Evolutionary conservation across 2,329 filamentous ascomycete genomes (phyloP), one percentile per base, ranked within the genome.

Genomic region (Penicillium crustosum): DNA sequence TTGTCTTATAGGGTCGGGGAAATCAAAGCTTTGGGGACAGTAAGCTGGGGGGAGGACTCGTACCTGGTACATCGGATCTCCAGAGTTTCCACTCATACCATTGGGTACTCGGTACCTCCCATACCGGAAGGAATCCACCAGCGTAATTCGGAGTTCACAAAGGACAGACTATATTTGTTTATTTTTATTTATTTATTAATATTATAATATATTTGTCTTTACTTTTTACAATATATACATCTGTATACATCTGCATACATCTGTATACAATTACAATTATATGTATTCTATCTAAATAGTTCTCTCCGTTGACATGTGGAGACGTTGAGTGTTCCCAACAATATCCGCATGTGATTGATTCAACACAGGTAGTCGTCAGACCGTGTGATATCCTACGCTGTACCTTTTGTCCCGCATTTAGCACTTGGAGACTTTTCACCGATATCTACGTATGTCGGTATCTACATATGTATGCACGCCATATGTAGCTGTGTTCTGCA

Each of bases 291-390:
- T 17, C 17, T 19, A 31, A 31, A 13, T 2, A 9, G 8, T 15
- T 15, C 1, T 42, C 9, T n/a, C 5, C 12, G 23, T 35, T 48
- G 13, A 23, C 45, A 48, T 36, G 45, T 48, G 45, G 62, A 53
- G 64, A 59, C 57, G 65, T 66, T 66, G 66, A 66, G 60, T 38
- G 27, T 25, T 41, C 65, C 64, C 65, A 67, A 67, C 65, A 67
- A 58, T 65, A 59, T 55, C 58, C 55, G 43, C 44, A 60, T 61
- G 62, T 66, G 57, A 59, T 66, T 54, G 57, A 66, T 66, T 66
- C 62, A 62, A 63, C 65, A 52, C 53, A 35, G 35, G 65, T 64
- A 67, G 61, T 49, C 45, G 55, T 62, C 58, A 67, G 65, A 66
- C 61, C 65, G 57, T 50, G 44, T 21, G 21, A 43, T 55, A 19